Conservation (phyloP, 78 protist species). For the Capsaspora owczarzaki region DNA sequence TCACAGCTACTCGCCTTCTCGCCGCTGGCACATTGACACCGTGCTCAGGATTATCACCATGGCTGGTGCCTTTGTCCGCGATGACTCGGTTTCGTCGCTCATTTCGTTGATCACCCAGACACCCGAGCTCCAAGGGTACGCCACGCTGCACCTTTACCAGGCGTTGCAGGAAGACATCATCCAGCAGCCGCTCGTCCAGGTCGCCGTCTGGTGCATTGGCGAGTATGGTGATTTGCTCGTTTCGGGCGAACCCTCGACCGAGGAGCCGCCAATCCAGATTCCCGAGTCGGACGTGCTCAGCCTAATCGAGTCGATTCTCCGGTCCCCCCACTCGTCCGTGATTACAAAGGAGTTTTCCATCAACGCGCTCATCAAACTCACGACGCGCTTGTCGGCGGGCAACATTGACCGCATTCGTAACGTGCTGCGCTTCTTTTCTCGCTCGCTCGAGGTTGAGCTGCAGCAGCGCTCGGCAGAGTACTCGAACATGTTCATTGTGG, state of each 20-base stretch:
- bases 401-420: neutral
- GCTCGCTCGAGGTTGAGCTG: conserved; percentile 56
- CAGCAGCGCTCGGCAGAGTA: conserved; percentile 88
- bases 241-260: neutral
- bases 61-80: conserved; percentile 65
- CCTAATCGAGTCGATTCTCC: conserved; percentile 38
- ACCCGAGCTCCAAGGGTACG: conserved; percentile 60
- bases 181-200: conserved; percentile 43
- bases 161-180: conserved; percentile 30
- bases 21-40: conserved; percentile 92
- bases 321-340: conserved; percentile 23
- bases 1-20: conserved; percentile 60
- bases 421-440: neutral
- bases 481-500: conserved; percentile 42
- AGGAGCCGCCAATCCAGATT: conserved; percentile 4
- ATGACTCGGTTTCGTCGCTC: conserved; percentile 56
- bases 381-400: conserved; percentile 44
- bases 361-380: conserved; percentile 67
- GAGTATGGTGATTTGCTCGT: conserved; percentile 76
- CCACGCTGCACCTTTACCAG: conserved; percentile 50
- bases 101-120: conserved; percentile 33
- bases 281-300: conserved; percentile 41
- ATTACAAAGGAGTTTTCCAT: conserved; percentile 56
- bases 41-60: conserved; percentile 61
- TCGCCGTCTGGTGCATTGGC: conserved; percentile 82